Evolutionary conservation across 2,329 filamentous ascomycete genomes (phyloP), one percentile per base, ranked within the genome.

Genomic region (Westerdykella aurantiaca): DNA sequence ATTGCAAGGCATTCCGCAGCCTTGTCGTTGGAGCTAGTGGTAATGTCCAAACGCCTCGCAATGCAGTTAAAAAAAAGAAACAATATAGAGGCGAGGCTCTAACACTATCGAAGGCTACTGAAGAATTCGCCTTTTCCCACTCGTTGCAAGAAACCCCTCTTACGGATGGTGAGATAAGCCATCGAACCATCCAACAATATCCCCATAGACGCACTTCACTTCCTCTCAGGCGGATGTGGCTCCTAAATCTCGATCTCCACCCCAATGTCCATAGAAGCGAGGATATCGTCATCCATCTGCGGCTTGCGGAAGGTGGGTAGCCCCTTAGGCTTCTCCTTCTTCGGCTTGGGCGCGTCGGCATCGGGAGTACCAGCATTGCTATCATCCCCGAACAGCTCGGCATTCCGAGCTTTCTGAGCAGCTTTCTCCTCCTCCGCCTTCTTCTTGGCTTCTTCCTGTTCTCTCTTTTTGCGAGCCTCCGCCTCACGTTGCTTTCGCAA

Each of bases 281-380:
- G 91, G 44, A 96, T 85, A 61, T 97, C 93, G 61, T 97, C 93
- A 49, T 95, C 90, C 74, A 86, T 85, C 45, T 89, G 79, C 23
- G 85, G 83, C 69, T 86, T 78, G 54, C 76, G 83, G 60, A 91
- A 86, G 39, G 88, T 85, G 11, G 82, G 82, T 51, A 79, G 63
- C 1, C 77, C 76, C 31, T 77, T 76, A 46, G 67, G 61, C 55
- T 71, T 70, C 34, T 68, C 65, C 68, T 78, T 80, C 53, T 81
- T 75, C 49, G 67, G 65, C 47, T 69, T 68, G 55, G 69, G 68
- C 2, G 80, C 43, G 78, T 72, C 39, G 3, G 23, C 52, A 56
- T 67, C 38, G 5, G 64, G 57, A 50, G 71, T 59, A 1, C 69
- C 63, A 2, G 67, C 53, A 11, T 61, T 57, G 35, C 74, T 75